A percentile compares a stretch with the other conserved stretches of the same genome.
Conservation (phyloP, 163 green algal species). For the Prototheca wickerhamii region DNA sequence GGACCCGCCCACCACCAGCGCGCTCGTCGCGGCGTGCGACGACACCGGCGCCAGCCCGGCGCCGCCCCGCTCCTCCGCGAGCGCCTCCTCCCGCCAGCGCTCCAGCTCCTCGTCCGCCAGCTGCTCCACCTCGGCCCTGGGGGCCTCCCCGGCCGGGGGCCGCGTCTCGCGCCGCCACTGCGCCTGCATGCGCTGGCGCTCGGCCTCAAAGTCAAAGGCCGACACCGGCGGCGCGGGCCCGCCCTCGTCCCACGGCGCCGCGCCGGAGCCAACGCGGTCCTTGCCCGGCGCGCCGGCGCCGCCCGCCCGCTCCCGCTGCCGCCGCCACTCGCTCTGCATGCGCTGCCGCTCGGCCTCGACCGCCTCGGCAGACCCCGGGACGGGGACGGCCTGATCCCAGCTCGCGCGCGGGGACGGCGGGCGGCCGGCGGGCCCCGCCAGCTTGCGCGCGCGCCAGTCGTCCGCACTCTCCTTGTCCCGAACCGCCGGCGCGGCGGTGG, state of each 20-base stretch:
- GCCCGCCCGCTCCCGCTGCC: background rate
- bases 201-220: constrained; percentile 34
- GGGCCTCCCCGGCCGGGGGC: background rate
- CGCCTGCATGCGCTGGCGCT: constrained; percentile 42
- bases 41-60: background rate
- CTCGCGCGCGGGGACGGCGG: background rate
- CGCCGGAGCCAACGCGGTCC: background rate
- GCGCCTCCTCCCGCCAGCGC: constrained; percentile 9
- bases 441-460: constrained; percentile 20
- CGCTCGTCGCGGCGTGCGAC: background rate
- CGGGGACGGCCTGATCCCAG: background rate
- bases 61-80: constrained; percentile 3
- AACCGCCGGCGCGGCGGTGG: background rate
- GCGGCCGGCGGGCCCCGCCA: background rate
- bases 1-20: too few relatives aligned
- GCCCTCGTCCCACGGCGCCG: background rate
- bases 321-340: constrained; percentile 22
- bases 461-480: background rate
- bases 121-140: background rate
- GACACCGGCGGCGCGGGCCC: constrained; percentile 9
- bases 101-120: constrained; percentile 27
- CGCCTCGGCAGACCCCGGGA: constrained; percentile 6
- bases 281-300: background rate
- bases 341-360: constrained; percentile 31
- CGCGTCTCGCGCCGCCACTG: constrained; percentile 12